Evolutionary conservation across 805 yeast genomes (phyloP).

Genomic region (Starmerella sp.): DNA sequence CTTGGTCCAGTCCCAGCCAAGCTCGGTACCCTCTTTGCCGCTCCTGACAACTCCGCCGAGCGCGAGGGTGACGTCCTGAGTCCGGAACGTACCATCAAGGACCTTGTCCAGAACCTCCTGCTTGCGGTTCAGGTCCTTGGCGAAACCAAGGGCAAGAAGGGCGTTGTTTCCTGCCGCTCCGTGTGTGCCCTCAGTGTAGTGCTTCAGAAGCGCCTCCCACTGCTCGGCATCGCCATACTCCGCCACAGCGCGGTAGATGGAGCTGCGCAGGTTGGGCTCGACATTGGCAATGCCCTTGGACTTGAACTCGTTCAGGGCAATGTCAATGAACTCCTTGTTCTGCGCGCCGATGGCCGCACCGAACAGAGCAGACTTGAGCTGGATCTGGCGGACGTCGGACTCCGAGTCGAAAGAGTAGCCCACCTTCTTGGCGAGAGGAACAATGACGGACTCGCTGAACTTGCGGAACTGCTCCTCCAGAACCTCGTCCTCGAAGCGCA

Average conservation of each 20-base stretch:
- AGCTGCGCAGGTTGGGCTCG: constrained; percentile 59
- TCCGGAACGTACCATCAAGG: constrained; percentile 47
- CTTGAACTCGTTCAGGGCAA: constrained; percentile 37
- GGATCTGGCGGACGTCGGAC: constrained; percentile 44
- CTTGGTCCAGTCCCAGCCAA: constrained; percentile 63
- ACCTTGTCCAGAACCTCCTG: constrained; percentile 46
- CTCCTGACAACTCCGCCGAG: constrained; percentile 60
- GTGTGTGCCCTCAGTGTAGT: constrained; percentile 50
- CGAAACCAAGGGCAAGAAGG: constrained; percentile 55
- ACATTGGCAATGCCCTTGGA: constrained; percentile 50
- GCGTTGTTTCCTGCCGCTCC: constrained; percentile 63
- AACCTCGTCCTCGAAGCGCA: constrained; percentile 38
- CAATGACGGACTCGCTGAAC: constrained; percentile 44
- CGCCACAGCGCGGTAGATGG: constrained; percentile 59
- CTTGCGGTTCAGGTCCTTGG: constrained; percentile 41
- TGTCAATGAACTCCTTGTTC: constrained; percentile 28
- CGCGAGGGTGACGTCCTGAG: constrained; percentile 68
- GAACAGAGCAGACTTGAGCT: constrained; percentile 51
- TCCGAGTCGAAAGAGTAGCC: constrained; percentile 60
- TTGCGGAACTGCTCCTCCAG: constrained; percentile 33
- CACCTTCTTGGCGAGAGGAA: constrained; percentile 40
- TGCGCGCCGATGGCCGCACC: constrained; percentile 28
- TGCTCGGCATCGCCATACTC: constrained; percentile 49
- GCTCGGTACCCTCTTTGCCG: constrained; percentile 36
- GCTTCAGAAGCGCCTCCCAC: constrained; percentile 49